A percentile compares a stretch with the other conserved stretches of the same genome.
These are phyloP conservation scores for Funneliformis caledonium DNA, from an alignment of 371 early-diverging fungal genomes.

Conservation along the genomic window DNA sequence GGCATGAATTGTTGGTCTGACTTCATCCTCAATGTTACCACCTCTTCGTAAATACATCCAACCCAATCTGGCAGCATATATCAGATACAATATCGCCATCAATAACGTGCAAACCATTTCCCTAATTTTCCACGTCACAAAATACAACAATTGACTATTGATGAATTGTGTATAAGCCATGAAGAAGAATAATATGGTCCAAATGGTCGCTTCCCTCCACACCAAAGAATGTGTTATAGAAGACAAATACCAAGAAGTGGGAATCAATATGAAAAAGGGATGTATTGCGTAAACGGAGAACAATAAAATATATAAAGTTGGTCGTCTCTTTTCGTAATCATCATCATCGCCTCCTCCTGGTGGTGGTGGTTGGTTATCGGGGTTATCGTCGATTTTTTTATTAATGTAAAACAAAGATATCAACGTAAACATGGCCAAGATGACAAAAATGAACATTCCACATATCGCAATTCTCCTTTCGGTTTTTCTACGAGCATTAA, in stretches of 20 bases:
- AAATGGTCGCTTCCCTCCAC: background rate
- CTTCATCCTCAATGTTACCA: background rate
- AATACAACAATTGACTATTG: background rate
- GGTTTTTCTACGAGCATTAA: background rate
- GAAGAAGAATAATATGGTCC: background rate
- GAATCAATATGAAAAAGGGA: background rate
- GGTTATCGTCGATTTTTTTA: background rate
- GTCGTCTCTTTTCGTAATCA: background rate
- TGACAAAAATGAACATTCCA: background rate
- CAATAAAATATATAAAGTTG: background rate
- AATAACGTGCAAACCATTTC: background rate
- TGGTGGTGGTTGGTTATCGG: background rate
- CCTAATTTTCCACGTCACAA: background rate
- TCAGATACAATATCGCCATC: background rate
- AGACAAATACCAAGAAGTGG: background rate
- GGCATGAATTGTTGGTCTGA: too few species aligned
- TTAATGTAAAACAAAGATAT: background rate
- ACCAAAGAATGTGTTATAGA: background rate
- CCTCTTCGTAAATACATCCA: background rate
- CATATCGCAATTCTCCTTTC: background rate
- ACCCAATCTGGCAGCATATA: background rate
- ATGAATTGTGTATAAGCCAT: background rate
- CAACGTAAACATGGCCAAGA: background rate
- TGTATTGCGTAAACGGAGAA: background rate
- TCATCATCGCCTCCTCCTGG: background rate